These are phyloP conservation scores for Stachybotrys chartarum DNA, from an alignment of 2,329 filamentous ascomycete genomes.

Conservation along the genomic window DNA sequence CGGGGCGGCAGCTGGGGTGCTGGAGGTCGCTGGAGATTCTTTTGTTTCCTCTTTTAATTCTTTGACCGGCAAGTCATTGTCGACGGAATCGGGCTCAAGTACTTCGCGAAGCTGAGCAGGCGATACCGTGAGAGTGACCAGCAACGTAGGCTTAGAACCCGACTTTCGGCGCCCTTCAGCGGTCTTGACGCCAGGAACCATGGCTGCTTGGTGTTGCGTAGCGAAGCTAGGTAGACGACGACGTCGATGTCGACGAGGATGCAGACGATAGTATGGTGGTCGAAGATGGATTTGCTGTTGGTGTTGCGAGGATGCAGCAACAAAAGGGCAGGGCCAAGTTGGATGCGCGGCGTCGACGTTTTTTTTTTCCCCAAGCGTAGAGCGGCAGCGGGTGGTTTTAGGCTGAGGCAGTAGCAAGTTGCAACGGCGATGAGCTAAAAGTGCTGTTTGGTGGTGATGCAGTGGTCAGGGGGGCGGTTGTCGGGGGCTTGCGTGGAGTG, in stretches of 20 bases:
- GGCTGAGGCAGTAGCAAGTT: neutral
- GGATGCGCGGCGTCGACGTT: no score
- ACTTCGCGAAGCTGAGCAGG: conserved; percentile 44
- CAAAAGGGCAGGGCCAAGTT: neutral
- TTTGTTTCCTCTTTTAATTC: conserved; percentile 29
- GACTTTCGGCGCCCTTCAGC: conserved; percentile 30
- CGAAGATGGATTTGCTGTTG: neutral
- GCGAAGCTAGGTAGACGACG: neutral
- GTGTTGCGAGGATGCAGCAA: neutral
- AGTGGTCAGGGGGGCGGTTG: conserved; percentile 4
- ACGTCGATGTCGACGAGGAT: neutral
- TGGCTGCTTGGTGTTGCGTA: conserved; percentile 8
- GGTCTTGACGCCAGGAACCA: conserved; percentile 27
- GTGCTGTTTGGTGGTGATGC: neutral
- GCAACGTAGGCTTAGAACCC: conserved; percentile 23
- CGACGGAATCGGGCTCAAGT: conserved; percentile 33
- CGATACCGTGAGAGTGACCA: conserved; percentile 48
- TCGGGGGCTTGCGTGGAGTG: neutral
- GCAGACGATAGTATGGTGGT: neutral
- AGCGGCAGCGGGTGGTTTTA: neutral
- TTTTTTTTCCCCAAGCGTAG: neutral
- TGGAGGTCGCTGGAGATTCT: conserved; percentile 37
- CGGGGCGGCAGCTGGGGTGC: conserved; percentile 29
- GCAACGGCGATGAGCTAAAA: conserved; percentile 2
- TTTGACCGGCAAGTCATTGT: conserved; percentile 37